Base-by-base conservation (phyloP, 73 alveolate species). In the Halteria grandinella region DNA sequence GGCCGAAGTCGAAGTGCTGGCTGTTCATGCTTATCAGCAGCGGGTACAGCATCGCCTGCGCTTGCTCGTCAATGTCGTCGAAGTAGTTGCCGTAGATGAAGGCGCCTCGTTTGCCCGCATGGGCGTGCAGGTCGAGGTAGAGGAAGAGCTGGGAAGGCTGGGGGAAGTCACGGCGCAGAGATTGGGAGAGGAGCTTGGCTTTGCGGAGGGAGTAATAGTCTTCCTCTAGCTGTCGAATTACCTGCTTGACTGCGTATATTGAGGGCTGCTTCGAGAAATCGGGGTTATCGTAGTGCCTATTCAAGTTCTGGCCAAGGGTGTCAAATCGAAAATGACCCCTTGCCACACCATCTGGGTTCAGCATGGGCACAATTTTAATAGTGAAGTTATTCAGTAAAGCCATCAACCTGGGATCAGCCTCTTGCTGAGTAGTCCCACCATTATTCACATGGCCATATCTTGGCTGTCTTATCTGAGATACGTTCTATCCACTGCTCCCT, bases 1-100 rank as follows among this genome's bases (percentile, higher is more conserved):
- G 94, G 29, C 89, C 91, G 82, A 78, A 79, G 60, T 97, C 98
- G 39, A 97, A 93, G 77, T 89, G 90, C 1, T 88, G 89, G 7
- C 95, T 89, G 87, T 93, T 90, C 63, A 97, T 69, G 37, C 94
- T 83, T 83, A 94, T 87, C 36, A 95, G 75, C 49, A 87, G 89
- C 33, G 98, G 93, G 31, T 87, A 53, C 12, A 73, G 52, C 51
- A 80, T 76, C 41, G 66, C 63, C 43, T 89, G 88, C 1, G 86
- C 40, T 37, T 78, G 62, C 47, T 63, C 36, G 11, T 73, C 27
- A 4, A 25, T 39, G 31, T 37, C 51, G 18, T 72, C 70, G 14
- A 75, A 44, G 23, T 51, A 28, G 51, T 86, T 86, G 12, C 94
- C 94, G 70, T 45, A 85, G n/a, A 85, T 88, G 70, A 85, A 85